Conservation (phyloP, 2,329 filamentous ascomycete genomes). For the Apiospora marii region DNA sequence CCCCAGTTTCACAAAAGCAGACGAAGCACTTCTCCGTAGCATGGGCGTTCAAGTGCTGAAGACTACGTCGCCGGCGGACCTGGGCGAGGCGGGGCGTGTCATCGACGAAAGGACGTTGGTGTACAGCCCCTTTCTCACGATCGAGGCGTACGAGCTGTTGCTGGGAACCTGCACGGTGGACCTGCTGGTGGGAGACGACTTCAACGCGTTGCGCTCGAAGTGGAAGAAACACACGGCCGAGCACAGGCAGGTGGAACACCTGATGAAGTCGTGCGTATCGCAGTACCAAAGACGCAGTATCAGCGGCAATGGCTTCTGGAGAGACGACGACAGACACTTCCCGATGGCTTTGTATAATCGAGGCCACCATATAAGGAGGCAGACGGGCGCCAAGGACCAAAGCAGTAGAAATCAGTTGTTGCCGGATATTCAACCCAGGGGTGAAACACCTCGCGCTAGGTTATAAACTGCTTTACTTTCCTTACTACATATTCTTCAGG, state of each 20-base stretch:
- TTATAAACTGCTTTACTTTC: neutral
- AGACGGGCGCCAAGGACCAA: neutral
- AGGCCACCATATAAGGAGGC: neutral
- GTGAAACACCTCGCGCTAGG: neutral
- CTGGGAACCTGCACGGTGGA: conserved; percentile 22
- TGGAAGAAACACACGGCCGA: conserved; percentile 41
- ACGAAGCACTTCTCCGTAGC: conserved; percentile 37
- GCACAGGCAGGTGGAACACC: conserved; percentile 35
- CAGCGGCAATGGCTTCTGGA: conserved; percentile 38
- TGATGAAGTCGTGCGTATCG: conserved; percentile 27
- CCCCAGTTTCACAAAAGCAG: conserved; percentile 39
- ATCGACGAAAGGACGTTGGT: conserved; percentile 37
- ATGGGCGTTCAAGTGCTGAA: conserved; percentile 35
- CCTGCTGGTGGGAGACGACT: conserved; percentile 39
- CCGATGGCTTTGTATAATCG: conserved; percentile 39
- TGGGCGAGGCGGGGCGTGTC: conserved; percentile 37
- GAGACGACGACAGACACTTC: conserved; percentile 37
- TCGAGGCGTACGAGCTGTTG: conserved; percentile 32
- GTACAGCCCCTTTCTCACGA: conserved; percentile 39
- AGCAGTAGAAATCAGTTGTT: neutral
- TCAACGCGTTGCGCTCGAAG: conserved; percentile 38
- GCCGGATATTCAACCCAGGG: neutral
- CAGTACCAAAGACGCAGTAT: conserved; percentile 33
- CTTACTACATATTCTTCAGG: too few relatives aligned
- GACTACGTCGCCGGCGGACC: conserved; percentile 37